Evolutionary conservation across 2,329 filamentous ascomycete species (phyloP).

Genomic region (Clonostachys chloroleuca): DNA sequence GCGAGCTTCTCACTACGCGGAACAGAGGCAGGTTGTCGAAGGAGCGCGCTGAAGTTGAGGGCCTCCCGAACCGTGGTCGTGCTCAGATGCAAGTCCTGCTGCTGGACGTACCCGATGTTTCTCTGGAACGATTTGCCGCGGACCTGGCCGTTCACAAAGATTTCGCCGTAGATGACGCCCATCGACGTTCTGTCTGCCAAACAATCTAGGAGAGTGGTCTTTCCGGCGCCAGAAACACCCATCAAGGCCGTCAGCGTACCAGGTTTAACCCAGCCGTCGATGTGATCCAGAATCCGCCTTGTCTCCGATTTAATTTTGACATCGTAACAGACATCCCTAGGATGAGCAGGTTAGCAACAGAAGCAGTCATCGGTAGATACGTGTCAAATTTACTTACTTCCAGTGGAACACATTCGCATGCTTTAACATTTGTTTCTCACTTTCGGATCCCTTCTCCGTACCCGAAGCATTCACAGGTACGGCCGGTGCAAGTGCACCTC

Average conservation of each 20-base stretch:
- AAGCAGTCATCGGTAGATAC: slow-evolving; percentile 50
- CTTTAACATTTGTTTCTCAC: slow-evolving; percentile 40
- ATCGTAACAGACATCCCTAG: slow-evolving; percentile 62
- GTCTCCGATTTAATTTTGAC: slow-evolving; percentile 61
- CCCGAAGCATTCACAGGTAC: too few species aligned
- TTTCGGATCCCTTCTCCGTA: background rate
- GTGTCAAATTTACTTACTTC: slow-evolving; percentile 28
- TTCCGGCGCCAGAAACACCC: slow-evolving; percentile 42
- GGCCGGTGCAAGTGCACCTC: slow-evolving; percentile 5
- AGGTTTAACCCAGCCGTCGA: slow-evolving; percentile 84
- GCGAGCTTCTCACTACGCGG: slow-evolving; percentile 72
- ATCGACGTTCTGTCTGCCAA: slow-evolving; percentile 63
- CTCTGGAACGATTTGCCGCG: slow-evolving; percentile 64
- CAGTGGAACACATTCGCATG: slow-evolving; percentile 56
- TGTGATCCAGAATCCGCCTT: slow-evolving; percentile 61
- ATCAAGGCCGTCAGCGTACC: slow-evolving; percentile 82
- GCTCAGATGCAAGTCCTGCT: slow-evolving; percentile 43
- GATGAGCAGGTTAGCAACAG: slow-evolving; percentile 38
- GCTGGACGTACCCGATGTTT: slow-evolving; percentile 65
- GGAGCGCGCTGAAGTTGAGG: slow-evolving; percentile 77
- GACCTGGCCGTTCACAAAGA: slow-evolving; percentile 61
- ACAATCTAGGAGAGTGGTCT: slow-evolving; percentile 58
- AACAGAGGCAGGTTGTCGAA: slow-evolving; percentile 77
- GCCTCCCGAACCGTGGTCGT: slow-evolving; percentile 64
- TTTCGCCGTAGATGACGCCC: slow-evolving; percentile 63